phyloP scores from a whole-genome alignment of 2,329 filamentous ascomycete genomes.

The Apiospora arundinis region DNA sequence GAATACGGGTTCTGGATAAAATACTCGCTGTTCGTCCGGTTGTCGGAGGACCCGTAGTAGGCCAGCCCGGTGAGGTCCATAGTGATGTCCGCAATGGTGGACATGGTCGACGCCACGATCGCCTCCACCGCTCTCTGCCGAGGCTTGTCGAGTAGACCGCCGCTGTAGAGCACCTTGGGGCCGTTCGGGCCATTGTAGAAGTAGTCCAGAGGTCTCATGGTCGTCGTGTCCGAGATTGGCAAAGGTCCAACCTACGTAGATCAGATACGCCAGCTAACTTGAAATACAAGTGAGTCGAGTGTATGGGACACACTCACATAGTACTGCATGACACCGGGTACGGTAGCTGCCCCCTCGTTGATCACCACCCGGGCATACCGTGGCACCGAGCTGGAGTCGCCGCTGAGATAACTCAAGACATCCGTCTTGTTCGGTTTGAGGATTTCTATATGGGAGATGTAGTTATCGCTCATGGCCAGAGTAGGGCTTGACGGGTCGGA shows the following conservation, averaged over 20 bases:
- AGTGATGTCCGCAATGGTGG: background rate
- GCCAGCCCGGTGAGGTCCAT: background rate
- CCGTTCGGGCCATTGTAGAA: background rate
- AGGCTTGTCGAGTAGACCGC: background rate
- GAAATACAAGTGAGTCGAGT: no score
- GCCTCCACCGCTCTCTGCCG: background rate
- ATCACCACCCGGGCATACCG: background rate
- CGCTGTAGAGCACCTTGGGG: background rate
- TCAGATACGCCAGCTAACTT: background rate
- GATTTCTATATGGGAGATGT: background rate
- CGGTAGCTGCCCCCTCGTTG: background rate
- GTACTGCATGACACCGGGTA: background rate
- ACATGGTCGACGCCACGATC: background rate
- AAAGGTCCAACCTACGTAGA: background rate
- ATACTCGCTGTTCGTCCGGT: slow-evolving; percentile 1
- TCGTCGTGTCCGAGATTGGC: background rate
- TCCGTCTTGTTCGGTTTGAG: slow-evolving; percentile 6
- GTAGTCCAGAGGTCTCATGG: background rate
- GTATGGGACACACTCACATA: background rate
- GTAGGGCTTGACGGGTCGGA: background rate
- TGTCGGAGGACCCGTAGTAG: background rate
- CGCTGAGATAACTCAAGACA: background rate
- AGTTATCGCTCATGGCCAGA: background rate
- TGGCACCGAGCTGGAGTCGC: background rate
- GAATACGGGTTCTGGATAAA: slow-evolving; percentile 2